These are phyloP conservation scores for Papiliotrema flavescens DNA, from an alignment of 1,284 basidiomycete species.

Conservation along the genomic window DNA sequence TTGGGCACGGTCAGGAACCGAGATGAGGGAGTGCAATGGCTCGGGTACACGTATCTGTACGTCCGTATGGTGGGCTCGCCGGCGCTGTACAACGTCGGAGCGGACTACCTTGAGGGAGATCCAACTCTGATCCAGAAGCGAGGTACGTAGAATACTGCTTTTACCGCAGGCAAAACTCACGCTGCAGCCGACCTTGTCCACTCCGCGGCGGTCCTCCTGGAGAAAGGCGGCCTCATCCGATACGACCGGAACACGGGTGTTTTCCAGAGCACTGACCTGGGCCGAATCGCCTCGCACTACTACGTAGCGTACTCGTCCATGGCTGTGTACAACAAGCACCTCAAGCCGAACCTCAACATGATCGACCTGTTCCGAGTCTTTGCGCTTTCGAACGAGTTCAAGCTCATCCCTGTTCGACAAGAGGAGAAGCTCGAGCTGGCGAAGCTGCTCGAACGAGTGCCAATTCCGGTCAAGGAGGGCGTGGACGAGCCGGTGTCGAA, in stretches of 20 bases:
- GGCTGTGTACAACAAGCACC: slow-evolving; percentile 93
- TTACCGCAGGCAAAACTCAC: slow-evolving; percentile 1
- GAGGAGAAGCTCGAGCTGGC: slow-evolving; percentile 85
- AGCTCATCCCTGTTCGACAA: slow-evolving; percentile 78
- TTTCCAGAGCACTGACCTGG: slow-evolving; percentile 88
- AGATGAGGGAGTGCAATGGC: slow-evolving; percentile 97
- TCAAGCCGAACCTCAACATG: slow-evolving; percentile 78
- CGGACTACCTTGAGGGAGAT: slow-evolving; percentile 83
- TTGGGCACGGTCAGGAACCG: slow-evolving; percentile 91
- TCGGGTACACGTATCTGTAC: slow-evolving; percentile 94
- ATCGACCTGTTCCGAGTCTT: slow-evolving; percentile 96
- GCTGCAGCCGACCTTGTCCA: slow-evolving; percentile 78
- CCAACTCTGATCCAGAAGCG: slow-evolving; percentile 81
- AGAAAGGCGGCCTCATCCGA: slow-evolving; percentile 90
- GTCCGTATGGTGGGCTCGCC: slow-evolving; percentile 95
- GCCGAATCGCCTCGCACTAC: slow-evolving; percentile 93
- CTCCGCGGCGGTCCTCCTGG: slow-evolving; percentile 86
- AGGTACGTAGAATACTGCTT: slow-evolving; percentile 24
- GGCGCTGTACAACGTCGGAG: slow-evolving; percentile 80
- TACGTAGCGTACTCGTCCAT: slow-evolving; percentile 96
- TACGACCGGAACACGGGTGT: slow-evolving; percentile 87
- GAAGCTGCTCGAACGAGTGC: slow-evolving; percentile 92
- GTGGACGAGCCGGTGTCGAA: slow-evolving; percentile 96
- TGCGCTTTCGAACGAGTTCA: slow-evolving; percentile 95
- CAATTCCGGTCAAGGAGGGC: slow-evolving; percentile 94